Base-by-base conservation (phyloP, 106 monocot species). In the Acanthochlamys bracteata region DNA sequence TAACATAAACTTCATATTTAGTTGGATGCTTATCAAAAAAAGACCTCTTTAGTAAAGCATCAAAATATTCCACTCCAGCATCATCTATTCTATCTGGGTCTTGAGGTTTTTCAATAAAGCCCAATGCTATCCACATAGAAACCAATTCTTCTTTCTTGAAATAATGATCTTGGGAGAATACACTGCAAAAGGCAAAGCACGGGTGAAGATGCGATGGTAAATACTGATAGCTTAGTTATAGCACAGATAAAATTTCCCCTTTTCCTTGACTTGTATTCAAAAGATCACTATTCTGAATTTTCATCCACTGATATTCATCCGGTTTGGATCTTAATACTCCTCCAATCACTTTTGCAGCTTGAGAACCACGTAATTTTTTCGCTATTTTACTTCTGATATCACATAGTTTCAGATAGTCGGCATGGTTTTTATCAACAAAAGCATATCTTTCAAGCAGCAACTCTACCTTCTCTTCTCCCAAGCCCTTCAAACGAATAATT, bases 41-140 rank as follows among this genome's bases (percentile, higher is more conserved):
- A 10, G 63, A 63, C 45, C 66, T 42, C 33, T 11, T 11, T 13
- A 64, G 25, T 40, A 69, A 60, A 14, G 62, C 69, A 46, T 78
- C 66, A 55, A 86, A 73, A 43, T 66, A 78, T 0, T 17, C 24
- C 7, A 16, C 39, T 11, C 72, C 81, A 10, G 62, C 17, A 20
- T 82, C 78, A 42, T 82, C 78, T 10, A 40, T 1, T 25, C 57
- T 55, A 1, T 67, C 68, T 10, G 45, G n/a, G 24, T 63, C 24
- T 33, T 51, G 11, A 20, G 59, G 42, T 17, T 53, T 53, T 16
- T 64, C 25, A 57, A 84, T 66, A 22, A 70, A 80, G n/a, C 80
- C 84, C 16, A 60, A 39, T 20, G 84, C 73, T 66, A 77, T 84
- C 84, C 84, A 80, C 70, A 80, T 51, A 14, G 19, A 7, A 22